A percentile compares a stretch with the other conserved stretches of the same genome.
Conservation (phyloP, 2,329 filamentous ascomycete species). For the Apiospora aurea region DNA sequence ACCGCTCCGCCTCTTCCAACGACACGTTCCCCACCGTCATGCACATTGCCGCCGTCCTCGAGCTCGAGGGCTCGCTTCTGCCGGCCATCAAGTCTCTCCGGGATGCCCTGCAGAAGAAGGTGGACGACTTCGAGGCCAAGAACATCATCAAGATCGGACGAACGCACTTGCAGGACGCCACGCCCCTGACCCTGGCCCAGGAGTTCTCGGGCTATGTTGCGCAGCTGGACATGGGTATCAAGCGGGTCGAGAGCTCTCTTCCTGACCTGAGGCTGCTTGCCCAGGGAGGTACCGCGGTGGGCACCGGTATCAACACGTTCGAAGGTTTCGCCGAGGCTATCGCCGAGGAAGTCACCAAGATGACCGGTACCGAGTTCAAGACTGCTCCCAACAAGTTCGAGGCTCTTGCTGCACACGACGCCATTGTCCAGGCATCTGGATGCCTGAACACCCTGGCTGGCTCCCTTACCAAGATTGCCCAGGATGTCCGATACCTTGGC, state of each 20-base stretch:
- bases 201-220: constrained; percentile 98
- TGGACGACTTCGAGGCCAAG: constrained; percentile 81
- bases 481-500: constrained; percentile 96
- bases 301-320: constrained; percentile 97
- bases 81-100: constrained; percentile 84
- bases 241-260: constrained; percentile 82
- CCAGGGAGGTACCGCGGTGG: constrained; percentile 95
- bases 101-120: constrained; percentile 85
- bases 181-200: constrained; percentile 91
- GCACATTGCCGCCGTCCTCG: constrained; percentile 97
- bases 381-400: constrained; percentile 99
- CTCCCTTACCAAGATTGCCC: constrained; percentile 96
- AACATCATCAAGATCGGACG: constrained; percentile 99
- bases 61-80: constrained; percentile 85
- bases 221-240: constrained; percentile 89
- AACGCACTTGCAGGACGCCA: constrained; percentile 97
- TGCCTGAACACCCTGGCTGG: constrained; percentile 90
- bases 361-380: constrained; percentile 92
- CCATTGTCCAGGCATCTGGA: constrained; percentile 92
- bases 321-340: constrained; percentile 94
- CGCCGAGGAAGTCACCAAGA: constrained; percentile 86
- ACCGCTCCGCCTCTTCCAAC: constrained; percentile 98
- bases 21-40: constrained; percentile 99
- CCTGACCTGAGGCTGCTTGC: constrained; percentile 87
- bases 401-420: constrained; percentile 93